Evolutionary conservation across 441 rosid species (phyloP), one percentile per base, ranked within the genome.

Genomic region (Viola pubescens): DNA sequence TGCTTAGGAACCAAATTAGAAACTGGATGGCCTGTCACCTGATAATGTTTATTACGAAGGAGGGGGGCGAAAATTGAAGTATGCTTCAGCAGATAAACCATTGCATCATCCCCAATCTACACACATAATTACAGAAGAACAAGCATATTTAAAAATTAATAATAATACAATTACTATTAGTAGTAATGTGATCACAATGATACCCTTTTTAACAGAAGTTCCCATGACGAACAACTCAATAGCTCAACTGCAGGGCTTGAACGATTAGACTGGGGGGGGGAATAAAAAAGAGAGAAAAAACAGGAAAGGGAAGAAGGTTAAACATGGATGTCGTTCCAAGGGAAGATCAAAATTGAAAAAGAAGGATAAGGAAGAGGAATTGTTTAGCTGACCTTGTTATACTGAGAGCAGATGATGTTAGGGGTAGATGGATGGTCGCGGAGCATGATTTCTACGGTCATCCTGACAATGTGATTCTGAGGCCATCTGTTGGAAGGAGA

Each of bases 21-120:
- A 52, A 84, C 68, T 59, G 91, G 84, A 70, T 81, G 73, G 52
- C 98, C 98, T 9, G 87, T 72, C 70, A 86, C 96, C 72, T 94
- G 98, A 64, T 73, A 76, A 64, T 84, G 67, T 67, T 74, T 86
- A 71, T 70, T 71, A 16, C 60, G 72, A 64, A 65, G 73, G 34
- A 79, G 60, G 43, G 91, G 84, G 68, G 86, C 66, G 75, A 87
- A 89, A 44, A 88, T 78, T 16, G 89, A 82, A 7, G 91, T 65
- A 65, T 76, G 61, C 69, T 59, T 70, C 11, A 94, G 83, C 59
- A 94, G 82, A 76, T 88, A 81, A 65, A 65, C 41, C 97, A 94
- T 88, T 65, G 85, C 40, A 61, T 64, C 62, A 52, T 83, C 85
- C 37, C 98, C 95, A 37, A 84, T 86, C 98, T 92, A 80, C 75